Percentiles rank a stretch among this genome's conserved stretches.
phyloP scores from a whole-genome alignment of 176 grass and related monocot genomes.

The Paspalum notatum region DNA sequence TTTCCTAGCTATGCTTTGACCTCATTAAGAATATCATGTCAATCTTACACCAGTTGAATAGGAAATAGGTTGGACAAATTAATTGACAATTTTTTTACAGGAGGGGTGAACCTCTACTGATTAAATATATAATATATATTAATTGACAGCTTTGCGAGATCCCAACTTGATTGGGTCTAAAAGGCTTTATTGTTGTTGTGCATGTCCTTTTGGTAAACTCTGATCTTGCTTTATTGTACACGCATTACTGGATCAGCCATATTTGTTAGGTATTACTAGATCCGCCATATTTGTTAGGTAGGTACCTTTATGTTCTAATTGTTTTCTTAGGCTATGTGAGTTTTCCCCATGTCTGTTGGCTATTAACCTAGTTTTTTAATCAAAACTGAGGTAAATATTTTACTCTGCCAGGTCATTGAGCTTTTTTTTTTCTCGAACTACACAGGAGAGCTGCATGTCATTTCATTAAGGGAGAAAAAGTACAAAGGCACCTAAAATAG shows the following conservation, averaged over 20 bases:
- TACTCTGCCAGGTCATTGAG: not conserved
- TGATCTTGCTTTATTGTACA: not conserved
- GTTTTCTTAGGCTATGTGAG: constrained; percentile 2
- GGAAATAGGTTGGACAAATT: not conserved
- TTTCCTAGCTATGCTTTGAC: constrained; percentile 25
- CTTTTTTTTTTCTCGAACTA: no score
- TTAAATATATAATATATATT: no score
- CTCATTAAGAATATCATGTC: not conserved
- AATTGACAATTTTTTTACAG: no score
- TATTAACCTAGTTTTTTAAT: constrained; percentile 5
- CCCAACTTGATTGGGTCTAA: no score
- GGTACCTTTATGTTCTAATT: not conserved
- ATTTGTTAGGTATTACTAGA: not conserved
- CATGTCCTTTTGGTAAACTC: not conserved
- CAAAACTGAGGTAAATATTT: not conserved
- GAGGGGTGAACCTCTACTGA: no score
- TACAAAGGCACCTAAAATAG: no score
- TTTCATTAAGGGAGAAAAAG: no score
- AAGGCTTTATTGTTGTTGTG: not conserved
- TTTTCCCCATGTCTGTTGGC: not conserved
- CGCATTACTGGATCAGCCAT: not conserved
- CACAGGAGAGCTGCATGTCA: no score
- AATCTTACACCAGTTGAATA: not conserved
- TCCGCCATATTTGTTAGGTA: not conserved
- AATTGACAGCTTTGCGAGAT: not conserved